Percentiles rank a stretch among this genome's conserved stretches.
These are phyloP conservation scores for Fraxinus dipetala DNA, from an alignment of 305 asterid species.

Conservation along the genomic window DNA sequence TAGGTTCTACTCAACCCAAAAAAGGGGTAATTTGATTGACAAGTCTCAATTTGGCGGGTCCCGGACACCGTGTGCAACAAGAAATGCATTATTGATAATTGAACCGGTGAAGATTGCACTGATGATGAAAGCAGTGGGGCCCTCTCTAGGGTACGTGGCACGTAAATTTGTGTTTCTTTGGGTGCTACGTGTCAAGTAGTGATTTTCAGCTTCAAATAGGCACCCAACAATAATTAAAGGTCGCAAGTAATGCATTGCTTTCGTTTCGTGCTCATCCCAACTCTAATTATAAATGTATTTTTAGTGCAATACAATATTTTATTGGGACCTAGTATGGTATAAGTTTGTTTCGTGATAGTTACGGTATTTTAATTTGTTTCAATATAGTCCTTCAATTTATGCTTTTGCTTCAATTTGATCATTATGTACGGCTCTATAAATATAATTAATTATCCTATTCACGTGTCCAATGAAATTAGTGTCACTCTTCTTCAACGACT, in stretches of 20 bases:
- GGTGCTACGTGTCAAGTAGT: neutral
- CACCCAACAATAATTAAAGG: neutral
- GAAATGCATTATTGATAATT: neutral
- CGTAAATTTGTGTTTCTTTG: neutral
- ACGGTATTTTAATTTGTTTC: neutral
- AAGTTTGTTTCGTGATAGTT: neutral
- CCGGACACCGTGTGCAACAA: neutral
- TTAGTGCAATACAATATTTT: neutral
- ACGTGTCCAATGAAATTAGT: neutral
- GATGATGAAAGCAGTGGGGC: neutral
- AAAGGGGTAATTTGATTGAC: neutral
- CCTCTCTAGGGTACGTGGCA: neutral
- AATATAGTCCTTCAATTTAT: neutral
- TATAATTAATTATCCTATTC: neutral
- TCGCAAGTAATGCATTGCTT: neutral
- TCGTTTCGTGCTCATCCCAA: neutral
- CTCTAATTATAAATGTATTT: neutral
- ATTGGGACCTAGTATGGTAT: neutral
- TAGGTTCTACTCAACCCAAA: no score
- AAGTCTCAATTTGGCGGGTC: neutral
- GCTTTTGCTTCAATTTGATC: neutral
- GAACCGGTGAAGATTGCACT: neutral
- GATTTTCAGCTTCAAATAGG: neutral
- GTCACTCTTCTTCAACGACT: neutral
- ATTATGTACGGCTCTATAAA: neutral